Conservation (phyloP, 495 filamentous ascomycete genomes). For the Evansstolkia leycettana region DNA sequence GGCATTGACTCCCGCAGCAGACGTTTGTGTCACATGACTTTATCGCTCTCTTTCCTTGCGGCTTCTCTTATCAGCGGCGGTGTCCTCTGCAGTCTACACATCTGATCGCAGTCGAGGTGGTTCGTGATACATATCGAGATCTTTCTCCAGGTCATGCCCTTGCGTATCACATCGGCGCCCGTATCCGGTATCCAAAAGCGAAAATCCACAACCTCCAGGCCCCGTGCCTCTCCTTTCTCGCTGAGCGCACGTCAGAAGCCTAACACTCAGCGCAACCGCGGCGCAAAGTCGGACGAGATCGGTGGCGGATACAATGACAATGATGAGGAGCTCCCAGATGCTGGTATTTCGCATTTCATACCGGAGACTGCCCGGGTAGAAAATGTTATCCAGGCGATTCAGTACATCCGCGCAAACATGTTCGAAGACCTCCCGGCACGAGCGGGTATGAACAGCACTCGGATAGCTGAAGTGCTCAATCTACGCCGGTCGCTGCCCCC, state of each 20-base stretch:
- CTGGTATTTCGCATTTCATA: constrained; percentile 24
- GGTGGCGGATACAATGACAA: constrained; percentile 34
- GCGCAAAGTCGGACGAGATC: constrained; percentile 20
- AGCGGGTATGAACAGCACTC: constrained; percentile 62
- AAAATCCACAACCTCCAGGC: constrained; percentile 11
- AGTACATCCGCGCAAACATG: constrained; percentile 48
- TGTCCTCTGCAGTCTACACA: no score
- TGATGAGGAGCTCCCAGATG: constrained; percentile 27
- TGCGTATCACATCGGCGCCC: constrained; percentile 34
- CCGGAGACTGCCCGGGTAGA: constrained; percentile 39
- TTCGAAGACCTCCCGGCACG: constrained; percentile 56
- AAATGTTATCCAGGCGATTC: constrained; percentile 53
- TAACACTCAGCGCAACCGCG: constrained; percentile 16
- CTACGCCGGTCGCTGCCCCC: constrained; percentile 54
- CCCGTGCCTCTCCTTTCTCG: constrained; percentile 37
- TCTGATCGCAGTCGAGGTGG: no score
- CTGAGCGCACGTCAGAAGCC: constrained; percentile 47
- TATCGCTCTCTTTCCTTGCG: no score
- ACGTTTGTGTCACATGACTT: no score
- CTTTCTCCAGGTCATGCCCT: constrained; percentile 21
- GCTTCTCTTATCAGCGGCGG: no score
- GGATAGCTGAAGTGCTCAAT: constrained; percentile 59
- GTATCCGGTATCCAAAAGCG: constrained; percentile 32
- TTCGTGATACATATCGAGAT: no score
- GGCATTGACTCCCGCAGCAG: no score